Conservation (phyloP, 768 basidiomycete species). For the Candolleomyces eurysporus region DNA sequence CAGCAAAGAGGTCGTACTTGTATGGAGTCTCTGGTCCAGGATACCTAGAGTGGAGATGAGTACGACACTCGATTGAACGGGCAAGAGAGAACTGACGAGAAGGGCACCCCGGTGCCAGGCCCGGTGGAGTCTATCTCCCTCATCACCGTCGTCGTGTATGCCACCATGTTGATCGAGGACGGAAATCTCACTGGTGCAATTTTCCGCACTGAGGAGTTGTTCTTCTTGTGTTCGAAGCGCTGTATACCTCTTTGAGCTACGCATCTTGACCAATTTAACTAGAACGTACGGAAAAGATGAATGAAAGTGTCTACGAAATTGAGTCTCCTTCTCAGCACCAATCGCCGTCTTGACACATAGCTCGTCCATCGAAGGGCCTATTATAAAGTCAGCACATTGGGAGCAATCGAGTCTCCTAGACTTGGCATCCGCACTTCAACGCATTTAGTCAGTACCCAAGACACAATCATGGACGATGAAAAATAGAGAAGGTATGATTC, state of each 20-base stretch:
- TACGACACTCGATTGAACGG: neutral
- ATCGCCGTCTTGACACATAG: conserved; percentile 44
- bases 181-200: conserved; percentile 85
- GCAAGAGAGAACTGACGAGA: neutral
- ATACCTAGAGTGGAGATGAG: neutral
- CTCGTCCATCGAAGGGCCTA: conserved; percentile 50
- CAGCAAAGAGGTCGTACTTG: conserved; percentile 89
- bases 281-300: neutral
- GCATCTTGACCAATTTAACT: neutral
- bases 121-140: conserved; percentile 33
- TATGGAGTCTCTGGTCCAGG: conserved; percentile 66
- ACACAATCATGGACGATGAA: neutral
- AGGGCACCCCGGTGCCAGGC: neutral
- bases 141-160: conserved; percentile 70
- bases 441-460: conserved; percentile 1
- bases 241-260: conserved; percentile 26
- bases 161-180: conserved; percentile 81
- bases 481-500: conserved; percentile 68
- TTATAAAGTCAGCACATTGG: conserved; percentile 74
- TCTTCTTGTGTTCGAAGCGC: conserved; percentile 89
- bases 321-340: conserved; percentile 57
- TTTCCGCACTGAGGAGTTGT: conserved; percentile 73
- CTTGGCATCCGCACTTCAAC: conserved; percentile 67
- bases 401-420: conserved; percentile 75
- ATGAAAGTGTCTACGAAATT: no score